Conservation (phyloP, 805 yeast genomes). For the Cyberlindnera amylophila region DNA sequence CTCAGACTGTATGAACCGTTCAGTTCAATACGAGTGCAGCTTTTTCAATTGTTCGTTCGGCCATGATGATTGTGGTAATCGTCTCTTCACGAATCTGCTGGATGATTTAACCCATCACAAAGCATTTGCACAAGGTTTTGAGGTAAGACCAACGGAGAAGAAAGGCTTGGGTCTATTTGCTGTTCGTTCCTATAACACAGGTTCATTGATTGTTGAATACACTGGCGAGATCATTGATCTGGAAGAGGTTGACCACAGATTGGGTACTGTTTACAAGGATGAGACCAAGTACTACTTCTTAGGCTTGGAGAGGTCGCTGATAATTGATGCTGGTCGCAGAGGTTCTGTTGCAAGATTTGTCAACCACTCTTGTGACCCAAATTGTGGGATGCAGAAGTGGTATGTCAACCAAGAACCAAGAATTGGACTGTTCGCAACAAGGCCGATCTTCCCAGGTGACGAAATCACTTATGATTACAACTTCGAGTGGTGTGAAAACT, state of each 20-base stretch:
- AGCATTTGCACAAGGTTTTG: conserved; percentile 28
- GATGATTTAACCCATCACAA: conserved; percentile 13
- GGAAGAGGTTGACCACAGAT: conserved; percentile 35
- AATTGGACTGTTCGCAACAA: conserved; percentile 43
- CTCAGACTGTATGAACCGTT: conserved; percentile 31
- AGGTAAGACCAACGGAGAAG: conserved; percentile 33
- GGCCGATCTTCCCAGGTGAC: conserved; percentile 35
- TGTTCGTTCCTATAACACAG: conserved; percentile 33
- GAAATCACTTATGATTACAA: conserved; percentile 49
- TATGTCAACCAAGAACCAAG: conserved; percentile 41
- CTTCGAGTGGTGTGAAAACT: conserved; percentile 41
- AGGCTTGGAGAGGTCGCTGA: conserved; percentile 38
- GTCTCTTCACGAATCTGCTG: conserved; percentile 30
- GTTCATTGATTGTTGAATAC: conserved; percentile 42
- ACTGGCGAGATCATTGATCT: conserved; percentile 46
- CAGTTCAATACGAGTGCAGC: conserved; percentile 34
- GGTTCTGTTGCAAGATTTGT: conserved; percentile 49
- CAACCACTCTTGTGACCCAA: conserved; percentile 48
- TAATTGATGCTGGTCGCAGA: conserved; percentile 40
- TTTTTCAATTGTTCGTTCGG: conserved; percentile 31
- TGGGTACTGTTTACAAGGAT: conserved; percentile 32
- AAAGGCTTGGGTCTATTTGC: conserved; percentile 44
- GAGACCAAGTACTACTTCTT: conserved; percentile 37
- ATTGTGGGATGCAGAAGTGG: conserved; percentile 48
- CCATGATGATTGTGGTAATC: conserved; percentile 33